phyloP scores from a whole-genome alignment of 1,284 basidiomycete species.

The Kwoniella shivajii region DNA sequence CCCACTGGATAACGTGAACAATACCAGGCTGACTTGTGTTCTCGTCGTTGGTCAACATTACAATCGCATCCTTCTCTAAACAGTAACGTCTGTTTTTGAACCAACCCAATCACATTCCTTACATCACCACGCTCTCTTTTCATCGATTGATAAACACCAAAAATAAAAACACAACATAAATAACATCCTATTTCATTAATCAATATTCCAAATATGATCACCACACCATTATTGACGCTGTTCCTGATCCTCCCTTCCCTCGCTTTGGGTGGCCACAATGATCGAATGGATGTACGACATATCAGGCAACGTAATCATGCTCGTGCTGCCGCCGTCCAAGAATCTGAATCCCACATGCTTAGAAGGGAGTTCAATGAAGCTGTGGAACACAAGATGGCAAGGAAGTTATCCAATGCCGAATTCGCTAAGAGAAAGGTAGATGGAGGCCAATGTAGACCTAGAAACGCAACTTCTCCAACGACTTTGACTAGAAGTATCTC shows the following conservation, averaged over 20 bases:
- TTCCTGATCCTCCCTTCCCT: conserved; percentile 19
- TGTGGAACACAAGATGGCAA: conserved; percentile 23
- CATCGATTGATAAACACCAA: neutral
- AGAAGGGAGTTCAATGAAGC: conserved; percentile 3
- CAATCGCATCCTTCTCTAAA: neutral
- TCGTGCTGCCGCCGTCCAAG: conserved; percentile 7
- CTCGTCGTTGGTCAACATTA: conserved; percentile 1
- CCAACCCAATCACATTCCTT: conserved; percentile 6
- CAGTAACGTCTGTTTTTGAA: neutral
- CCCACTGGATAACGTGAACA: no score
- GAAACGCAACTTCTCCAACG: conserved; percentile 2
- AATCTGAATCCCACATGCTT: neutral
- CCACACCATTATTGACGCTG: conserved; percentile 16
- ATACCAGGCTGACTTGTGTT: neutral
- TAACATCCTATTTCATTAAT: neutral
- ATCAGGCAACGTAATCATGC: conserved; percentile 14
- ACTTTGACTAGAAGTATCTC: neutral
- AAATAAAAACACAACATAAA: neutral
- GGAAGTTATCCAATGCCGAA: neutral
- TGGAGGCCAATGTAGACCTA: conserved; percentile 11
- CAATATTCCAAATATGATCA: conserved; percentile 8
- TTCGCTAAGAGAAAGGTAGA: conserved; percentile 18
- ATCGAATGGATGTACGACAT: conserved; percentile 16
- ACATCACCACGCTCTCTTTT: conserved; percentile 4
- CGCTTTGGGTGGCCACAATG: conserved; percentile 14